These are phyloP conservation scores for Conticribra guillardii DNA, from an alignment of 108 stramenopile genomes.

Conservation along the genomic window DNA sequence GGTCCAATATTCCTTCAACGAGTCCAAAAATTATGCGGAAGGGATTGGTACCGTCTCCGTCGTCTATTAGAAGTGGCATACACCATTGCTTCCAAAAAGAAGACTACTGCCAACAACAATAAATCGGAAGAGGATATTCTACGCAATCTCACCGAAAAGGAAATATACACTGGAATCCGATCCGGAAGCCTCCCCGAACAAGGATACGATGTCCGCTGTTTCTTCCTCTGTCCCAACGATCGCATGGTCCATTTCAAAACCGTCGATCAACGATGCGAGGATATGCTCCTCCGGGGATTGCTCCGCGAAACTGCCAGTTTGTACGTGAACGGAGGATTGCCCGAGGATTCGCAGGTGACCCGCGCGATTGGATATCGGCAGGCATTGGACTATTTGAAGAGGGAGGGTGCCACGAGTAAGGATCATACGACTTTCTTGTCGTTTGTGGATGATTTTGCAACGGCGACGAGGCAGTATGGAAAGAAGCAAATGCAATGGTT, in stretches of 20 bases:
- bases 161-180: conserved; percentile 79
- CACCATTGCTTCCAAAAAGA: conserved; percentile 50
- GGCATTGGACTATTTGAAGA: conserved; percentile 82
- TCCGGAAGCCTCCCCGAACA: conserved; percentile 53
- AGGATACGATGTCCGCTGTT: conserved; percentile 94
- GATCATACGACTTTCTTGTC: conserved; percentile 68
- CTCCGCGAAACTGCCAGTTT: conserved; percentile 82
- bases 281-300: conserved; percentile 88
- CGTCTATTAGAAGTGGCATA: conserved; percentile 88
- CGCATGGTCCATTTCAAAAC: conserved; percentile 83
- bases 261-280: conserved; percentile 91
- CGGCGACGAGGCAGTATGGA: conserved; percentile 92
- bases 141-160: conserved; percentile 36
- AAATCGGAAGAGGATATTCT: conserved; percentile 39
- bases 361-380: conserved; percentile 98
- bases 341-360: conserved; percentile 75
- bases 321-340: conserved; percentile 61
- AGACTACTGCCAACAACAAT: conserved; percentile 11
- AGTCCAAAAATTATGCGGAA: conserved; percentile 63
- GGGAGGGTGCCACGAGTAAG: conserved; percentile 41
- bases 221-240: conserved; percentile 93
- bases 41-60: conserved; percentile 94
- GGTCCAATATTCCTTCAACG: conserved; percentile 61
- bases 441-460: conserved; percentile 81
- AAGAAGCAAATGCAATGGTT: conserved; percentile 97